phyloP scores from a whole-genome alignment of 805 yeast genomes.

The Ogataea pignaliae region DNA sequence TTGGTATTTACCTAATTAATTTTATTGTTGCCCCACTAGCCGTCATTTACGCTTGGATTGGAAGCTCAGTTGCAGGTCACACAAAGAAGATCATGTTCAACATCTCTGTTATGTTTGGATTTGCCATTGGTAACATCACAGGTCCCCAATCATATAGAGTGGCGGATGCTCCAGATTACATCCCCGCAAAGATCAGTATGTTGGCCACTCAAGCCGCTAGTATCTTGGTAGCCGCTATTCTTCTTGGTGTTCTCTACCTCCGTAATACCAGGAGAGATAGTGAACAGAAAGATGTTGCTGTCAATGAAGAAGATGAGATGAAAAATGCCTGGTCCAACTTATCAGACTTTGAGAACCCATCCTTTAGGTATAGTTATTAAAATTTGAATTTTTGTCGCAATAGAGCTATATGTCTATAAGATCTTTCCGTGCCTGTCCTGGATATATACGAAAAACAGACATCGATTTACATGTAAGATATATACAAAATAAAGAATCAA shows the following conservation, averaged over 20 bases:
- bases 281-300: slow-evolving; percentile 28
- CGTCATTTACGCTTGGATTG: slow-evolving; percentile 56
- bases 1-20: slow-evolving; percentile 24
- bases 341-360: slow-evolving; percentile 54
- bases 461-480: too few species aligned
- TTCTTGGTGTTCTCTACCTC: slow-evolving; percentile 39
- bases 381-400: not conserved
- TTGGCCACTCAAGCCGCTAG: slow-evolving; percentile 50
- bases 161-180: slow-evolving; percentile 46
- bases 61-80: slow-evolving; percentile 59
- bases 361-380: slow-evolving; percentile 48
- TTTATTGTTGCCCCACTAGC: slow-evolving; percentile 31
- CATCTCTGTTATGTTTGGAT: slow-evolving; percentile 51
- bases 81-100: slow-evolving; percentile 53
- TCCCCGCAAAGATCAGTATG: slow-evolving; percentile 54
- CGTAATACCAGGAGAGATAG: slow-evolving; percentile 48
- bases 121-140: slow-evolving; percentile 50
- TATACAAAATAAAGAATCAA: too few species aligned
- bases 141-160: slow-evolving; percentile 61
- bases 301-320: slow-evolving; percentile 27
- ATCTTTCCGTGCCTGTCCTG: too few species aligned
- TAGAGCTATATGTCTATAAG: too few species aligned
- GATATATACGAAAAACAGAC: too few species aligned
- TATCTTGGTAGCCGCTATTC: slow-evolving; percentile 34
- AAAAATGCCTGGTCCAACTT: slow-evolving; percentile 43